Evolutionary conservation across 1,284 basidiomycete genomes (phyloP).

Genomic region (Kwoniella shivajii): DNA sequence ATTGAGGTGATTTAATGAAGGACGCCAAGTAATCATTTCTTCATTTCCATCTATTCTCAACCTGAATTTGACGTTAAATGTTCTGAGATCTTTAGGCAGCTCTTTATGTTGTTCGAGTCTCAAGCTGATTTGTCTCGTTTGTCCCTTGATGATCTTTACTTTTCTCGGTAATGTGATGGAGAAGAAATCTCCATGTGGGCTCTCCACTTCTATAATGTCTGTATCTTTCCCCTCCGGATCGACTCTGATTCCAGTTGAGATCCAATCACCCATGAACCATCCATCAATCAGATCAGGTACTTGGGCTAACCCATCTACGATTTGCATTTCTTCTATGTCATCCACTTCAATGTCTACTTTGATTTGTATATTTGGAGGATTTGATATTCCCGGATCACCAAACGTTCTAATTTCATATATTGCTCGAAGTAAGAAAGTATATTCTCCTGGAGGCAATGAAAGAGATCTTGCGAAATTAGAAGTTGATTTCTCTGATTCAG

Average conservation of each 20-base stretch:
- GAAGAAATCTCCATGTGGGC: background rate
- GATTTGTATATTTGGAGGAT: conserved; percentile 34
- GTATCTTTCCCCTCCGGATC: background rate
- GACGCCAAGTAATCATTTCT: conserved; percentile 9
- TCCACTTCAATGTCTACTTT: conserved; percentile 27
- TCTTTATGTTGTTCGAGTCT: conserved; percentile 8
- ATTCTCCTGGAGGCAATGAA: conserved; percentile 33
- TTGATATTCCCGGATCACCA: conserved; percentile 40
- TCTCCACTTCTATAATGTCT: conserved; percentile 7
- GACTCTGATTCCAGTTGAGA: conserved; percentile 24
- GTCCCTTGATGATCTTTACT: conserved; percentile 14
- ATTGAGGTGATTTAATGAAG: conserved; percentile 12
- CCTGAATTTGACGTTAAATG: conserved; percentile 7
- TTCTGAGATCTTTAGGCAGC: conserved; percentile 1
- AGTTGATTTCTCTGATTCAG: background rate
- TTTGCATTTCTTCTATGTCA: conserved; percentile 2
- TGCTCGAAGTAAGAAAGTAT: conserved; percentile 40
- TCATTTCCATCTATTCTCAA: background rate
- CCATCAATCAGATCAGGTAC: conserved; percentile 42
- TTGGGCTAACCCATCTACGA: conserved; percentile 18
- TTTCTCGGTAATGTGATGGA: conserved; percentile 1
- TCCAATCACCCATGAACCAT: conserved; percentile 39
- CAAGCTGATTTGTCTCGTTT: conserved; percentile 22
- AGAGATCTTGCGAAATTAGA: conserved; percentile 41
- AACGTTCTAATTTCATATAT: conserved; percentile 51